Evolutionary conservation across 164 flowering plant species (phyloP), one percentile per base, ranked within the genome.

Genomic region (Macadamia tetraphylla): DNA sequence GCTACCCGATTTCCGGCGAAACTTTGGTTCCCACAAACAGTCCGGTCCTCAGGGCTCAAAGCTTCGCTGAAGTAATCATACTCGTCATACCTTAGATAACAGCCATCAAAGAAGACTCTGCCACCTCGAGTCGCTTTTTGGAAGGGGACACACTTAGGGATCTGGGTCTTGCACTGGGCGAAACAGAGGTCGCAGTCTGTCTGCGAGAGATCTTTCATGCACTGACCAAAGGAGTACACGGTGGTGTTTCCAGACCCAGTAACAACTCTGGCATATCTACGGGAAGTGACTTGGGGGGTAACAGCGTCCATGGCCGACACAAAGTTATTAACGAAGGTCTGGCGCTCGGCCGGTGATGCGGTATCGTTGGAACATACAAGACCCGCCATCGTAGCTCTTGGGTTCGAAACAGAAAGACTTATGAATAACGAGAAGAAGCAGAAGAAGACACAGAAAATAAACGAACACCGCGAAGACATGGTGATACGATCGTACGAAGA

Each of bases 11-110:
- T 65, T 60, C 82, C 77, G 53, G 31, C 40, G 46, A 75, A 76
- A 35, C 58, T 65, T 3, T 11, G 11, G 3, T 10, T 31, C 9
- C 75, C 81, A 70, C 97, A 91, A 17, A 84, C 85, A 13, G 81
- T 68, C 49, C 6, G 71, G 61, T 86, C 88, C 3, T 48, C 61
- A 0, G 31, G 29, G 64, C 78, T 77, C 58, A 79, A 6, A 44
- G 63, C 66, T 64, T 93, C 92, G 17, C 67, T 64, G 29, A 77
- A 82, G 77, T 90, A 90, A 5, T 67, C 53, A 63, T 86, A 84
- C 53, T 81, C 78, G 31, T 90, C 97, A 76, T 89, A 93, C 66
- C 98, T 74, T 2, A 92, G 18, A 72, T 76, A 89, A 68, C 98
- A 92, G 13, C 96, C 97, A 52, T 93, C 98, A 15, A 57, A 83